Conservation (phyloP, 164 flowering plant species). For the Magnolia changhungtana region DNA sequence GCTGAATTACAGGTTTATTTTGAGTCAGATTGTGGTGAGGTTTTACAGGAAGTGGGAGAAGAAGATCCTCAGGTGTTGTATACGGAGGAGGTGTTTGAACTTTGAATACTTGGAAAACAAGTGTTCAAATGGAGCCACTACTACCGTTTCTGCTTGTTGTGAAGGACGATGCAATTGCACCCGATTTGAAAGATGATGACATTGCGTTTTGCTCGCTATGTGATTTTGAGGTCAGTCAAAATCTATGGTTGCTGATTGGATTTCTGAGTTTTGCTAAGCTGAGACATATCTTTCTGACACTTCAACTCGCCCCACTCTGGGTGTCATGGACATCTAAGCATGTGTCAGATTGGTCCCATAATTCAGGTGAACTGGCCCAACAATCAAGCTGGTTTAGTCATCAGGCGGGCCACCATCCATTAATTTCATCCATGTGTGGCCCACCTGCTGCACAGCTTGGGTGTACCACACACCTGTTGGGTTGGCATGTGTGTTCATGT, state of each 20-base stretch:
- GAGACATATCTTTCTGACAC: background rate
- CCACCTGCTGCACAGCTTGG: too few species aligned
- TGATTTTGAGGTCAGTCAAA: constrained; percentile 63
- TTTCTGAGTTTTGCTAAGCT: background rate
- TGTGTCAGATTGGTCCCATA: background rate
- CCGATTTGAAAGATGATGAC: constrained; percentile 60
- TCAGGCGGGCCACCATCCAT: too few species aligned
- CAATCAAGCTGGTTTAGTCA: too few species aligned
- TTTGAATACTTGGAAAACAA: constrained; percentile 54
- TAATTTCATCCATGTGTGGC: too few species aligned
- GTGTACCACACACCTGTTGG: too few species aligned
- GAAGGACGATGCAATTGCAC: constrained; percentile 60
- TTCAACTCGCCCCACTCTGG: too few species aligned
- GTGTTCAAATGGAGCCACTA: constrained; percentile 63
- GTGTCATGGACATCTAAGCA: background rate
- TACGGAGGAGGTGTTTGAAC: constrained; percentile 73
- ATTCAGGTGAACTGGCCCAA: background rate
- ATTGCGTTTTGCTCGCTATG: constrained; percentile 73
- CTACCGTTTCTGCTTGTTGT: constrained; percentile 70
- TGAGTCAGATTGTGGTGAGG: constrained; percentile 58
- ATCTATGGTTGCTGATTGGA: background rate
- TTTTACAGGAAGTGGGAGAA: constrained; percentile 68
- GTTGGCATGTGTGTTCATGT: too few species aligned
- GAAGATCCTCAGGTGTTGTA: constrained; percentile 62
- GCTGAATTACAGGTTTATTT: constrained; percentile 52